Percentiles rank a stretch among this genome's conserved stretches.
Conservation (phyloP, 164 flowering plant species). For the Echeveria elegans region DNA sequence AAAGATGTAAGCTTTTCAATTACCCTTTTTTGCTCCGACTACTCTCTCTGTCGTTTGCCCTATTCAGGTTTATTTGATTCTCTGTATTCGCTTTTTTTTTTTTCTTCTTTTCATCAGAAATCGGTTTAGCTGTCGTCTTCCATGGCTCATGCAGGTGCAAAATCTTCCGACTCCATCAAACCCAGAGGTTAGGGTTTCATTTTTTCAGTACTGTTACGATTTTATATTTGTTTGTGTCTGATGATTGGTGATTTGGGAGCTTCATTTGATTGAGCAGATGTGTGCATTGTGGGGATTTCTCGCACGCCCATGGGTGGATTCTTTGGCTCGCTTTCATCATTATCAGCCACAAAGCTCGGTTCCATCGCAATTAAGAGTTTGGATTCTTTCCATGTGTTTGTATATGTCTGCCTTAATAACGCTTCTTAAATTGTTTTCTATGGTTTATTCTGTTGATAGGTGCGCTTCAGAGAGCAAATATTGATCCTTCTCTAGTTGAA, state of each 20-base stretch:
- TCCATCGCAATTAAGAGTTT: constrained; percentile 39
- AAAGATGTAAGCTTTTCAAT: not conserved
- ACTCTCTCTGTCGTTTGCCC: not conserved
- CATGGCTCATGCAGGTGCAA: not conserved
- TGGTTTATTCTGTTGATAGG: constrained; percentile 23
- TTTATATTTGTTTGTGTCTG: too few relatives aligned
- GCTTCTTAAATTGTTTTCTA: not conserved
- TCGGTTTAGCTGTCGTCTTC: not conserved
- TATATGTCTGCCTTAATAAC: not conserved
- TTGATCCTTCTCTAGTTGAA: constrained; percentile 79
- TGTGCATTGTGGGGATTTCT: constrained; percentile 49
- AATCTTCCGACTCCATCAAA: constrained; percentile 17
- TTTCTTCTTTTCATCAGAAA: not conserved
- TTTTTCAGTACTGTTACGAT: too few relatives aligned
- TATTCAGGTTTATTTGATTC: not conserved
- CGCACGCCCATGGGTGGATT: constrained; percentile 52
- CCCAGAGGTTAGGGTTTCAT: constrained; percentile 10
- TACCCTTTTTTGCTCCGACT: not conserved
- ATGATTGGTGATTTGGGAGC: not conserved
- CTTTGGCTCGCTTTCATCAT: constrained; percentile 45
- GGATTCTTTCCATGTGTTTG: not conserved
- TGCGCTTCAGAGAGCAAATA: constrained; percentile 78
- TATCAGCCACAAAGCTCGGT: constrained; percentile 48
- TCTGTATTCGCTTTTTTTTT: too few relatives aligned
- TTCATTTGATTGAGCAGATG: constrained; percentile 25